phyloP scores from a whole-genome alignment of 345 rosid species.

The Salix koriyanagi region DNA sequence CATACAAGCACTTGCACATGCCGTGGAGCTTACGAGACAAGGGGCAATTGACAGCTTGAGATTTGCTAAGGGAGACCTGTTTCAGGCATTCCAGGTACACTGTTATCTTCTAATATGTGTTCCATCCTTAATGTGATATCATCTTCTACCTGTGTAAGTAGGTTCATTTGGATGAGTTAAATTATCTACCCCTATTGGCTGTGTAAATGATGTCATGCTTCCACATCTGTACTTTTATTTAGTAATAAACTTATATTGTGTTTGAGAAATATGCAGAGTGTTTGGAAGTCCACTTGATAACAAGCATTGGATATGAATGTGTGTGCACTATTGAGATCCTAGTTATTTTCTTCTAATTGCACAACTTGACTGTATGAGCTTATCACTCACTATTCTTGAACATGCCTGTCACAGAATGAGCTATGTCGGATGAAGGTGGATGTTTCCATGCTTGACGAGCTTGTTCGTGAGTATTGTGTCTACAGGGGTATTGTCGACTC shows the following conservation, averaged over 20 bases:
- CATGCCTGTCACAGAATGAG: constrained; percentile 67
- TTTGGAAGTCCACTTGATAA: no score
- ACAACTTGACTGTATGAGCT: not conserved
- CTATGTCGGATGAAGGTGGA: constrained; percentile 80
- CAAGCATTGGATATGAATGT: not conserved
- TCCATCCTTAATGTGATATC: not conserved
- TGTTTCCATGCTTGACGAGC: constrained; percentile 71
- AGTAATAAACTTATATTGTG: no score
- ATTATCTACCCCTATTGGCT: no score
- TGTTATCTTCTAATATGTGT: not conserved
- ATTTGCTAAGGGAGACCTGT: constrained; percentile 87
- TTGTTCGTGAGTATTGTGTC: constrained; percentile 83
- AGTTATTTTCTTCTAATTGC: not conserved
- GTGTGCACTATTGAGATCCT: not conserved
- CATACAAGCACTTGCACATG: constrained; percentile 96
- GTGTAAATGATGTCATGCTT: no score
- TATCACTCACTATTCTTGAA: constrained; percentile 2
- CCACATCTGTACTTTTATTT: no score
- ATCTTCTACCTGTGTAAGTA: not conserved
- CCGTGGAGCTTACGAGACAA: constrained; percentile 90
- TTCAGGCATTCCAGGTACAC: constrained; percentile 86
- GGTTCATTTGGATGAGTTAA: no score
- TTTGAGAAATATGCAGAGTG: no score
- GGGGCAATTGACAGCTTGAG: constrained; percentile 95
- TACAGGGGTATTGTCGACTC: constrained; percentile 81